Base-by-base conservation (phyloP, 805 yeast genomes). In the Ogataea henricii region DNA sequence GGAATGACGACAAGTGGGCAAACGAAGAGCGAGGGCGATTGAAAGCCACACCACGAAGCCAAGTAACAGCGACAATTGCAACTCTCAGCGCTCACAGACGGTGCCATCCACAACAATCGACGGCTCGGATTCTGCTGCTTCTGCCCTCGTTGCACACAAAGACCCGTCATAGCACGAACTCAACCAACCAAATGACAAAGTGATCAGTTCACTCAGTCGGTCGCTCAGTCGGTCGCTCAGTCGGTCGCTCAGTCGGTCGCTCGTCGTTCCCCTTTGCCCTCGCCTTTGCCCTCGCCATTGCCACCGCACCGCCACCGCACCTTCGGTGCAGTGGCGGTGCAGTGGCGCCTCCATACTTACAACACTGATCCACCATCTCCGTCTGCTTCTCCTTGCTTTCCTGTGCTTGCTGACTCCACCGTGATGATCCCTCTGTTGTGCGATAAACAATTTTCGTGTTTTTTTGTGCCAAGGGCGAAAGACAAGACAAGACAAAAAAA, bases 381-480 rank as follows among this genome's bases (percentile, higher is more conserved):
- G 7, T 30, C 18, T 5, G 14, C 17, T 21, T 40, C 2, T 40
- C 14, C n/a, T 20, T 13, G 12, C 16, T 17, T 14, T 37, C 29
- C 14, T 22, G 40, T 37, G 29, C 17, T 20, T 6, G 7, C 10
- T 22, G 10, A 6, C 17, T 10, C 40, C 16, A 10, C 17, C 4
- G 6, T 37, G 8, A 14, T 39, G 27, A 2, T 13, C 26, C 39
- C 17, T 21, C 27, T 33, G 53, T 46, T 34, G 53, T 46, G 53
- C 49, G 47, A 45, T 42, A 48, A 49, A 46, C 46, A 46, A 49
- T 40, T 46, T 46, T 46, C n/a, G n/a, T 20, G 8, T 13, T 35
- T 35, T 21, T n/a, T 34, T 34, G 37, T 18, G 37, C 37, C 37
- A 34, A 20, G 37, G 37, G 37, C 25, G 25, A 20, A 34, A 34